Base-by-base conservation (phyloP, 2,329 filamentous ascomycete genomes). In the Fusarium domesticum region DNA sequence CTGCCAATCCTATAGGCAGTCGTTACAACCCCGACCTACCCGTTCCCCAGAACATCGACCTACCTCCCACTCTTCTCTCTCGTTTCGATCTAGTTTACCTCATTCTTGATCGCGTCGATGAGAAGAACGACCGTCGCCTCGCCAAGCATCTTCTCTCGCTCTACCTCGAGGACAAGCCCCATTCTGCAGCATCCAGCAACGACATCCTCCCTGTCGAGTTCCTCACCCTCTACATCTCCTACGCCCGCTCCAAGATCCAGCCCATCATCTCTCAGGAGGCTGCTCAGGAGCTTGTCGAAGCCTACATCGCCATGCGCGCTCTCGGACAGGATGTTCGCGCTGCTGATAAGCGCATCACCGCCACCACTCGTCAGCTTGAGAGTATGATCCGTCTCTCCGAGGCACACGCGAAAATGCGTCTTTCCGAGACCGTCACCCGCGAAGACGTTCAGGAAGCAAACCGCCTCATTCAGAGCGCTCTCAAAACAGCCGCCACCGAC, bases 401-500 rank as follows among this genome's bases (percentile, higher is more conserved):
- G 73, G 93, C 91, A 1, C 95, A 98, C 68, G 95, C 93, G 38
- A 96, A 96, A 69, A 98, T 98, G 95, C 87, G 93, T 4, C 80
- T 98, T 5, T 81, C 86, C 0, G 66, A 75, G 3, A 80, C 76
- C 12, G 93, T 98, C 33, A 90, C 87, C 0, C 81, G 78, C 19
- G 78, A 80, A 37, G 95, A 98, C 61, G 95, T 98, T 6, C 73
- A 82, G 38, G 93, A 98, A 71, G 91, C 93, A 1, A 89, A 95
- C 36, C 85, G 93, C 10, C 76, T 98, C 33, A 98, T 98, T 68
- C 89, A 92, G 62, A 87, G 84, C 1, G 93, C 95, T 1, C 81
- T 98, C 62, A 97, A 97, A 76, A 95, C 95, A 53, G 89, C 92
- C 0, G 93, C 93, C n/a, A 98, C 95, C 0, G 95, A 98, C 64